Conservation (phyloP, 2,329 filamentous ascomycete species). For the Trichoderma cornu-damae region DNA sequence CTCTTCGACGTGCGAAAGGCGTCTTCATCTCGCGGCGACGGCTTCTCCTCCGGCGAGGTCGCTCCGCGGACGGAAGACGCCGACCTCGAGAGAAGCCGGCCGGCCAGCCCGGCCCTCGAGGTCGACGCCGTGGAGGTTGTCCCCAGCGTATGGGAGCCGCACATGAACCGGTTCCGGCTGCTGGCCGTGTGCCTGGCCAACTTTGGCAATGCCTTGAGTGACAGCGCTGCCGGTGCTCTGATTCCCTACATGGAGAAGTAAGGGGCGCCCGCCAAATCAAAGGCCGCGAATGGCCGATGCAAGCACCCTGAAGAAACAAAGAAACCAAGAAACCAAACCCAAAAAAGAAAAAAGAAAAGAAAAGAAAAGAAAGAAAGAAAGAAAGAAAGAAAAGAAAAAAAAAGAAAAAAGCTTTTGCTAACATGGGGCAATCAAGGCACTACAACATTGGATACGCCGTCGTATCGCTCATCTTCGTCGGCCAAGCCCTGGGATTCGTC, state of each 20-base stretch:
- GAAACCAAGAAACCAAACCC: not conserved
- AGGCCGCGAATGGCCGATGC: too few species aligned
- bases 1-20: constrained; percentile 25
- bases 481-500: constrained; percentile 73
- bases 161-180: constrained; percentile 67
- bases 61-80: constrained; percentile 17
- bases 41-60: constrained; percentile 11
- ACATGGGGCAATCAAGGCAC: constrained; percentile 37
- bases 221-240: constrained; percentile 69
- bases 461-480: constrained; percentile 77
- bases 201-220: constrained; percentile 66
- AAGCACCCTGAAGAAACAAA: not conserved
- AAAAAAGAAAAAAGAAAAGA: too few species aligned
- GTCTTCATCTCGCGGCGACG: constrained; percentile 19
- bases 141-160: constrained; percentile 54
- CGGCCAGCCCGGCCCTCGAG: constrained; percentile 39
- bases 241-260: constrained; percentile 73
- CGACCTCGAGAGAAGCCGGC: constrained; percentile 51
- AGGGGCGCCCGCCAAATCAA: too few species aligned
- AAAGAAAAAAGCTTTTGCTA: not conserved
- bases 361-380: too few species aligned
- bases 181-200: constrained; percentile 59
- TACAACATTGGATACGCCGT: constrained; percentile 73
- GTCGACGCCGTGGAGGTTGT: constrained; percentile 42
- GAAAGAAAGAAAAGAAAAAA: too few species aligned